Evolutionary conservation across 2,329 filamentous ascomycete species (phyloP).

Genomic region (Fusarium transvaalense): DNA sequence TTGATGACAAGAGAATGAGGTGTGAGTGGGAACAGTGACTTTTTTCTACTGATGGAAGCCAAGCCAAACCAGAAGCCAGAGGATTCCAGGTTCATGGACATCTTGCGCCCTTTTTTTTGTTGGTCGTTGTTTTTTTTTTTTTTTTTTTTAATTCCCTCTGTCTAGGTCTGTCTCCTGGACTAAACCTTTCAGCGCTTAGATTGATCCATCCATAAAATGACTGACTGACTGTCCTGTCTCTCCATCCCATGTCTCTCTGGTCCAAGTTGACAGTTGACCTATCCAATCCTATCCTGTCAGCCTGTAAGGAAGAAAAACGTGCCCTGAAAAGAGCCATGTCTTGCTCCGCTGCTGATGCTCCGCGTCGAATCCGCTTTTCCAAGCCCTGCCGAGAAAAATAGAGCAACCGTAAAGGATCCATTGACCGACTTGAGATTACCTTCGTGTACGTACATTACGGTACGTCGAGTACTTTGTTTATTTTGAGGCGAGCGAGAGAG

Average conservation of each 20-base stretch:
- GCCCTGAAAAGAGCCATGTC: conserved; percentile 23
- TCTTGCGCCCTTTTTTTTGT: conserved; percentile 35
- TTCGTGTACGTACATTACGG: conserved; percentile 12
- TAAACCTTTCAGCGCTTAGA: conserved; percentile 38
- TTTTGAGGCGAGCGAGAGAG: conserved; percentile 19
- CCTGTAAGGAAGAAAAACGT: background rate
- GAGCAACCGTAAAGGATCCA: conserved; percentile 36
- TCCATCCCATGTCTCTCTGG: background rate
- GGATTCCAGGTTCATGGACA: conserved; percentile 10
- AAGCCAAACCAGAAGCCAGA: conserved; percentile 5
- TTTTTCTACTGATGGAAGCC: conserved; percentile 14
- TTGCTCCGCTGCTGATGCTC: conserved; percentile 35
- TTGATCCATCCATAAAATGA: conserved; percentile 41
- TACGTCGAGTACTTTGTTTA: background rate
- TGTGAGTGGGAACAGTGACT: conserved; percentile 35
- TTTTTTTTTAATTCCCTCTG: too few species aligned
- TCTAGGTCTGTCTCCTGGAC: conserved; percentile 15
- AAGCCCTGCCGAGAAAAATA: conserved; percentile 9
- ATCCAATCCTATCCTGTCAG: background rate
- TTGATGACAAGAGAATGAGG: conserved; percentile 20
- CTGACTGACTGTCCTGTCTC: background rate
- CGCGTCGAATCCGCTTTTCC: conserved; percentile 36
- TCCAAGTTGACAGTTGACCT: background rate
- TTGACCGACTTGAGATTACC: conserved; percentile 26
- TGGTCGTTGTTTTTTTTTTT: conserved; percentile 16